Conservation (phyloP, 768 basidiomycete species). For the Ramaria rubella region DNA sequence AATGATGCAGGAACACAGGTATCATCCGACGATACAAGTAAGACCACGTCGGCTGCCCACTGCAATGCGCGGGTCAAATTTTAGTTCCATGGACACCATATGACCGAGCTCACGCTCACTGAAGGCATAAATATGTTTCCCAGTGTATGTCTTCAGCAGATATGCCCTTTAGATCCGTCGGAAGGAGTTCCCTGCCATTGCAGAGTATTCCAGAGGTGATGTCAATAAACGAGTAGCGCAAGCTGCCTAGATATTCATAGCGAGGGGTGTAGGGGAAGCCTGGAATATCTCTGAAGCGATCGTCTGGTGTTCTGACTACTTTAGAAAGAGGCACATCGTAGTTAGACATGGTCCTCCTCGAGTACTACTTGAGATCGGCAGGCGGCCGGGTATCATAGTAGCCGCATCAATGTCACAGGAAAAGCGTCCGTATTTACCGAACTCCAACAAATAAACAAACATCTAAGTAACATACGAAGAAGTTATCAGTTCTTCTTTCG, state of each 20-base stretch:
- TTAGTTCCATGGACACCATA: background rate
- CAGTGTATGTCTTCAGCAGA: conserved; percentile 2
- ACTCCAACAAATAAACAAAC: background rate
- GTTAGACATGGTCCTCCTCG: background rate
- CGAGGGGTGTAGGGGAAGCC: conserved; percentile 7
- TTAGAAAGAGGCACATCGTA: background rate
- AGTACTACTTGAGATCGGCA: background rate
- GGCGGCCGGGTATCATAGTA: background rate
- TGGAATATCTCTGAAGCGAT: background rate
- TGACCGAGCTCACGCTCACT: background rate
- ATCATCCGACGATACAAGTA: conserved; percentile 13
- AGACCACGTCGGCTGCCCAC: conserved; percentile 12
- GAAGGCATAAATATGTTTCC: conserved; percentile 11
- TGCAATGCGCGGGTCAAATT: background rate
- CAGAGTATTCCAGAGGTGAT: conserved; percentile 4
- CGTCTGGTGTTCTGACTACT: conserved; percentile 6
- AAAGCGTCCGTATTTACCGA: background rate
- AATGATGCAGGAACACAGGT: conserved; percentile 9
- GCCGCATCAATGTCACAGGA: background rate
- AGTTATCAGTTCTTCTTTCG: conserved; percentile 10
- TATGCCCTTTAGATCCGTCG: background rate
- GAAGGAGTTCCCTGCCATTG: background rate
- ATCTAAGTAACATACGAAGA: background rate
- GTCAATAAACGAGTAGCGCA: conserved; percentile 12
- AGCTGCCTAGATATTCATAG: conserved; percentile 2